Evolutionary conservation across 2,329 filamentous ascomycete genomes (phyloP).

Genomic region (Neofusicoccum ribis): DNA sequence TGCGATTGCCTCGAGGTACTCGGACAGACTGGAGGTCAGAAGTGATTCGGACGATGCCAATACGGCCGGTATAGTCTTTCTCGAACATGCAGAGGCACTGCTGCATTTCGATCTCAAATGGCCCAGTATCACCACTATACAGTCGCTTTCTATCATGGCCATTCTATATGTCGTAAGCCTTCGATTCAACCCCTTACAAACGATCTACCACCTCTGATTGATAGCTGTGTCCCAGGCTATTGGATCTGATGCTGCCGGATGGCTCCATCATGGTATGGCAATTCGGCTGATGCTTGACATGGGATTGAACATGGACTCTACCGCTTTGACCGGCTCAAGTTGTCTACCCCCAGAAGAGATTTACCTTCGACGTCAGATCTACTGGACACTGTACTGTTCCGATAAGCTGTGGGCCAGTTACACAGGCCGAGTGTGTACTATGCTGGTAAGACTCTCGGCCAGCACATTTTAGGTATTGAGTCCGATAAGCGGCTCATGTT

Average conservation of each 20-base stretch:
- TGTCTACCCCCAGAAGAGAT: constrained; percentile 30
- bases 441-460: constrained; percentile 30
- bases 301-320: constrained; percentile 40
- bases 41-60: constrained; percentile 34
- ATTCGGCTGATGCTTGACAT: constrained; percentile 39
- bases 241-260: constrained; percentile 38
- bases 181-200: no score
- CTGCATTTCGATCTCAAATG: constrained; percentile 18
- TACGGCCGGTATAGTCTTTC: constrained; percentile 35
- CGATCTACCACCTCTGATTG: background rate
- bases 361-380: constrained; percentile 37
- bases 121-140: constrained; percentile 41
- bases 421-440: constrained; percentile 38
- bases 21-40: constrained; percentile 33
- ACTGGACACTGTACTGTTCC: constrained; percentile 39
- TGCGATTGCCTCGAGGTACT: constrained; percentile 37
- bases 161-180: constrained; percentile 27
- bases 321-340: constrained; percentile 28
- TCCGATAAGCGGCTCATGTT: background rate
- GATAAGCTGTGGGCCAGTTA: constrained; percentile 40
- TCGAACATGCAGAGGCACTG: constrained; percentile 28
- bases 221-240: constrained; percentile 28
- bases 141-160: constrained; percentile 35
- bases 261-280: constrained; percentile 42
- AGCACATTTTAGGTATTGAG: no score